Base-by-base conservation (phyloP, 1,284 basidiomycete genomes). In the Leccinum angustisporum region DNA sequence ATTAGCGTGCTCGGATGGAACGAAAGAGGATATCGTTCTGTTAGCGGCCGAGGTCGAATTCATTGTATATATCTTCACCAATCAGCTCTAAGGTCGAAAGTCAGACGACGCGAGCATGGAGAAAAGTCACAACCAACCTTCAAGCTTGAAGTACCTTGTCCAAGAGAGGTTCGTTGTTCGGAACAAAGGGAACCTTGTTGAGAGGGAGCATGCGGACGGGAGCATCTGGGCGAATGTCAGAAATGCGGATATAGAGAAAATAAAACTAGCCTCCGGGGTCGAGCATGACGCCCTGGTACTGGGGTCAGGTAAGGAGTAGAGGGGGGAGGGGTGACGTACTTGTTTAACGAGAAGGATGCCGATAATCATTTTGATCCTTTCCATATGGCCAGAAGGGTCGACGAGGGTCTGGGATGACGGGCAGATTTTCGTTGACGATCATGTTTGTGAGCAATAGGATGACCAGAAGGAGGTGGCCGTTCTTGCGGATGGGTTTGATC, bases 71-170 rank as follows among this genome's bases (percentile, higher is more conserved):
- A 69, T 94, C 92, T 77, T 94, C 92, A 21, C 21, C 21, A 21
- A 95, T 94, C 8, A 95, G 80, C 71, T 94, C 93, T 91, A 68
- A 18, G 61, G 52, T 30, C 30, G 3, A 4, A 61, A 4, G 52
- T 65, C 9, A 66, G 59, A 25, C 13, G 61, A 10, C 34, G 21
- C 21, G 21, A 21, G 21, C 38, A 55, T 36, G 46, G n/a, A n/a
- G n/a, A n/a, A n/a, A n/a, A n/a, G n/a, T n/a, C n/a, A 33, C 14
- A 2, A 21, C 21, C 21, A 61, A 89, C 91, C 89, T 84, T 97
- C 94, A 9, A 97, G 80, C 75, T 97, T 95, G 3, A 97, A 1
- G 95, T 97, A 10, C 94, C 94, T 71, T 95, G 93, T 74, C 96
- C 94, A 76, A 97, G 96, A 97, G 80, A 21, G 93, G 85, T 74